Conservation (phyloP, 2,329 filamentous ascomycete genomes). For the Penicillium sp. region DNA sequence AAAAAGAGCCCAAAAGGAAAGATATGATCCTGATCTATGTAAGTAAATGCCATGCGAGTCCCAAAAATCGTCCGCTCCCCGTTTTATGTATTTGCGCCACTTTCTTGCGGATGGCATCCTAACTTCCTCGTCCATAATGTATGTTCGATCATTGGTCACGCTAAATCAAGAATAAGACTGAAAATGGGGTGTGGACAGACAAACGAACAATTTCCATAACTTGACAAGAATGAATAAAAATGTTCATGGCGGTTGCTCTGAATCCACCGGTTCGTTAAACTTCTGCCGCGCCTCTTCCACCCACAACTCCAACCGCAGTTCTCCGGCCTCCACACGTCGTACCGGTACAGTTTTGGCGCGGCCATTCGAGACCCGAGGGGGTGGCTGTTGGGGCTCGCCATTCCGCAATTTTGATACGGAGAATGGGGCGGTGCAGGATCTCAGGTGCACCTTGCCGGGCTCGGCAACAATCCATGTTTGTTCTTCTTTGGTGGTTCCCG, state of each 20-base stretch:
- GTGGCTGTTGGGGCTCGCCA: slow-evolving; percentile 35
- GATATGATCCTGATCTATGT: slow-evolving; percentile 40
- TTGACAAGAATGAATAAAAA: slow-evolving; percentile 14
- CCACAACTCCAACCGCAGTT: slow-evolving; percentile 68
- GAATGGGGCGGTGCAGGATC: slow-evolving; percentile 41
- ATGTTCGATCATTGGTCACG: slow-evolving; percentile 44
- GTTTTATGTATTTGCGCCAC: slow-evolving; percentile 41
- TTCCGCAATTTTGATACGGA: slow-evolving; percentile 40
- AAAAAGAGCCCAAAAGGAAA: slow-evolving; percentile 22
- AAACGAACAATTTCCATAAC: slow-evolving; percentile 15
- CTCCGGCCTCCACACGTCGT: slow-evolving; percentile 63
- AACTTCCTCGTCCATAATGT: slow-evolving; percentile 40
- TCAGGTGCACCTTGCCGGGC: slow-evolving; percentile 44
- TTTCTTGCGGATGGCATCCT: slow-evolving; percentile 34
- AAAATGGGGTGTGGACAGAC: slow-evolving; percentile 20
- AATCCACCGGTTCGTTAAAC: slow-evolving; percentile 43
- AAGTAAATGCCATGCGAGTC: slow-evolving; percentile 39
- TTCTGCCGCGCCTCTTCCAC: slow-evolving; percentile 65
- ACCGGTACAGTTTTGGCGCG: slow-evolving; percentile 61
- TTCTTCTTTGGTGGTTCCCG: slow-evolving; percentile 49
- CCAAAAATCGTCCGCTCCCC: slow-evolving; percentile 39
- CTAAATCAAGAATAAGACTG: slow-evolving; percentile 40
- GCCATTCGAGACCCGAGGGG: slow-evolving; percentile 41
- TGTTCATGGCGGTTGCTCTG: slow-evolving; percentile 37
- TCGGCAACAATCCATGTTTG: slow-evolving; percentile 63